Evolutionary conservation across 371 early-diverging fungal genomes (phyloP).

Genomic region (Neoconidiobolus thromboides): DNA sequence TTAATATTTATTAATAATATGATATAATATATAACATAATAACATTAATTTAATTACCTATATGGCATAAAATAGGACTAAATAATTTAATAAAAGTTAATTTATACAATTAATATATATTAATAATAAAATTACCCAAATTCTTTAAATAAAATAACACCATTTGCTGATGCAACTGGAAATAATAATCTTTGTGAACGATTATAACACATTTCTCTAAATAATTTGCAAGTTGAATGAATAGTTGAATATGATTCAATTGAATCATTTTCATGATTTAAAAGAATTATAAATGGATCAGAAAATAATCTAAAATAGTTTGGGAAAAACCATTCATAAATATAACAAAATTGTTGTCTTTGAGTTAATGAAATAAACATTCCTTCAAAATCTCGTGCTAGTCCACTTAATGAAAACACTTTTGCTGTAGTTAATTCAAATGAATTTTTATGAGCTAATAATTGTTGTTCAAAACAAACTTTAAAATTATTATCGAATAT

Average conservation of each 20-base stretch:
- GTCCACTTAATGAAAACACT: constrained; percentile 21
- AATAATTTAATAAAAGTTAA: no score
- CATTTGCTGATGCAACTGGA: constrained; percentile 68
- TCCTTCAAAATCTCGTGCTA: constrained; percentile 66
- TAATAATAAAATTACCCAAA: constrained; percentile 32
- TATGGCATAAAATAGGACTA: no score
- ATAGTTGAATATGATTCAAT: constrained; percentile 16
- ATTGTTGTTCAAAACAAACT: no score
- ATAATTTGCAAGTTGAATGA: constrained; percentile 43
- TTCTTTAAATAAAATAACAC: constrained; percentile 77
- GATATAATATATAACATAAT: no score
- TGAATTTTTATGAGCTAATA: no score
- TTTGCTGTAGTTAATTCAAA: no score
- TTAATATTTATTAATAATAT: no score
- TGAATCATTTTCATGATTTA: constrained; percentile 35
- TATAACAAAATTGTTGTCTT: constrained; percentile 36
- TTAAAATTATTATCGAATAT: no score
- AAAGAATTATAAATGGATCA: neutral
- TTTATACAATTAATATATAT: no score
- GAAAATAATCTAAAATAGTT: constrained; percentile 33
- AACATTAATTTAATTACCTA: no score
- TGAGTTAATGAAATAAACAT: constrained; percentile 45
- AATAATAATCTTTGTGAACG: constrained; percentile 61
- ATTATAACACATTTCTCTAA: constrained; percentile 61
- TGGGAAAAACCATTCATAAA: constrained; percentile 75